These are phyloP conservation scores for Trypanosoma conorhini DNA, from an alignment of 208 protist species.

Conservation along the genomic window DNA sequence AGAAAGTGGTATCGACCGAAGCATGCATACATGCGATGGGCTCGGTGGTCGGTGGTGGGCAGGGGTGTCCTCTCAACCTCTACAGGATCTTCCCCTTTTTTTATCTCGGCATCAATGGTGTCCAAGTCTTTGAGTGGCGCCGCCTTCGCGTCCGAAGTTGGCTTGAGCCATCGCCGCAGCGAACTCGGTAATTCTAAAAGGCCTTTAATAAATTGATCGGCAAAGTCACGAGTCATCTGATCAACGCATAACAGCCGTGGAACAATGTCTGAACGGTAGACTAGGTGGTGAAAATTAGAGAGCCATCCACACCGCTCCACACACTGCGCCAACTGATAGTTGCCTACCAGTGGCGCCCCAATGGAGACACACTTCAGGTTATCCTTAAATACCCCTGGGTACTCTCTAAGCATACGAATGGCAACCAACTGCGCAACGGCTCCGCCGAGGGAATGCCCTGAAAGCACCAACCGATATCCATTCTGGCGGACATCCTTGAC, in stretches of 20 bases:
- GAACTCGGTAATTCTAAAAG: constrained; percentile 1
- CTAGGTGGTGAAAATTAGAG: constrained; percentile 67
- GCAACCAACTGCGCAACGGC: constrained; percentile 65
- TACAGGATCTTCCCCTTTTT: not conserved
- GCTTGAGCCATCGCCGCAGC: constrained; percentile 4
- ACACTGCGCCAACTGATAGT: constrained; percentile 57
- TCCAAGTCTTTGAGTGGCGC: not conserved
- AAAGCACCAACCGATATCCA: constrained; percentile 72
- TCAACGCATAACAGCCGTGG: constrained; percentile 67
- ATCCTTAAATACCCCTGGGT: constrained; percentile 37
- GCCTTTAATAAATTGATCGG: constrained; percentile 31
- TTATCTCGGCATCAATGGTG: not conserved
- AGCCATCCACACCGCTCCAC: constrained; percentile 56
- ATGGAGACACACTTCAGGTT: constrained; percentile 51
- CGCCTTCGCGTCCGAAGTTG: not conserved
- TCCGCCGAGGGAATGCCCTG: constrained; percentile 81
- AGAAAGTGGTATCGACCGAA: constrained; percentile 83
- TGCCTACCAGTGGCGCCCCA: constrained; percentile 71
- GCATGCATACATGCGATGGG: constrained; percentile 60
- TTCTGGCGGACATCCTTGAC: constrained; percentile 40
- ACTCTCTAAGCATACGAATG: constrained; percentile 45
- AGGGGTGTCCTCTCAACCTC: constrained; percentile 5
- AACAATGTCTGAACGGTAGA: constrained; percentile 72
- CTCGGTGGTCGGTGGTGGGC: not conserved
- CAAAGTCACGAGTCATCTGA: constrained; percentile 47